A percentile compares a stretch with the other conserved stretches of the same genome.
phyloP scores from a whole-genome alignment of 306 rosid species.

The Rubus parviflorus region DNA sequence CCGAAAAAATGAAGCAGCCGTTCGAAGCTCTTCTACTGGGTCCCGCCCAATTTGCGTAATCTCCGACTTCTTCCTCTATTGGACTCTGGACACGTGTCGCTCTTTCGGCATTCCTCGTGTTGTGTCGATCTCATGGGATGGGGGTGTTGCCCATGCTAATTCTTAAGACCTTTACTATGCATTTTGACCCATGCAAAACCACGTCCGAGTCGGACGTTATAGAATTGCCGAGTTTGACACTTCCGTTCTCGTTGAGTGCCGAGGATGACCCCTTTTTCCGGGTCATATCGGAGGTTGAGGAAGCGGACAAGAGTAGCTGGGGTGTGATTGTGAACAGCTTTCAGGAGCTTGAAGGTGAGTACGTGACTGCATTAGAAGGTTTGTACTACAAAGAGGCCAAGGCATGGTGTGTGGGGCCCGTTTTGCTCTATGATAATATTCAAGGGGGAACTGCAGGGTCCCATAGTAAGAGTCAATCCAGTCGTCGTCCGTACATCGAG shows the following conservation, averaged over 20 bases:
- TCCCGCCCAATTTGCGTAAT: slow-evolving; percentile 28
- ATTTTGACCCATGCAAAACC: no score
- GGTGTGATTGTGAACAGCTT: slow-evolving; percentile 34
- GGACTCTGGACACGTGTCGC: slow-evolving; percentile 24
- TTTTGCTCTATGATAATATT: background rate
- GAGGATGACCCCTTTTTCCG: no score
- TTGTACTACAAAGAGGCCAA: slow-evolving; percentile 1
- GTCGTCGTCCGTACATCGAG: background rate
- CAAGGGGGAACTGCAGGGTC: background rate
- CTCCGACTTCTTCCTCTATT: slow-evolving; percentile 31
- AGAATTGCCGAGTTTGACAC: no score
- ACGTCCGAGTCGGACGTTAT: no score
- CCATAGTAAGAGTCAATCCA: background rate
- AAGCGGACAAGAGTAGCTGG: slow-evolving; percentile 9
- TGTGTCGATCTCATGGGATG: slow-evolving; percentile 30
- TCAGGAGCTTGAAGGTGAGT: no score
- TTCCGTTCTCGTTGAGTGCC: no score
- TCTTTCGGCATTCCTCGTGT: slow-evolving; percentile 7
- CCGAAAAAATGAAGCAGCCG: no score
- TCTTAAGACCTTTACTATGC: background rate
- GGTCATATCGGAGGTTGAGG: background rate
- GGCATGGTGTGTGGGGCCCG: slow-evolving; percentile 34
- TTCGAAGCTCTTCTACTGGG: background rate
- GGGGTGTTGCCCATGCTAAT: slow-evolving; percentile 14
- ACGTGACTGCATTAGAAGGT: slow-evolving; percentile 5